These are phyloP conservation scores for Coemansia sp. DNA, from an alignment of 192 early-diverging fungal species.

Conservation along the genomic window DNA sequence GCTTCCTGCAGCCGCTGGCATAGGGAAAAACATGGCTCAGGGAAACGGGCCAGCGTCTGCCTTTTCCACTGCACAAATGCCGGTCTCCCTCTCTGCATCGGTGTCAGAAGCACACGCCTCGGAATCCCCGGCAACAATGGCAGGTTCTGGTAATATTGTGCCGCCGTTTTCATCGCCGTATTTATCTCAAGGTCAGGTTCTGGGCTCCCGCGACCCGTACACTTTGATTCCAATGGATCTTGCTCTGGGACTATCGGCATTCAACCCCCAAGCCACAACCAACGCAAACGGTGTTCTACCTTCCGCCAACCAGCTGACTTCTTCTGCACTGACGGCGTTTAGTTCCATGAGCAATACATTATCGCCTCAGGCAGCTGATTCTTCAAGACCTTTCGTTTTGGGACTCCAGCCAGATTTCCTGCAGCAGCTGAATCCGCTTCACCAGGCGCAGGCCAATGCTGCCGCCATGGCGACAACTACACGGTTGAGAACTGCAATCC, in stretches of 20 bases:
- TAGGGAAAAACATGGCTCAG: not conserved
- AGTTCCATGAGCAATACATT: constrained; percentile 9
- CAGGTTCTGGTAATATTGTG: not conserved
- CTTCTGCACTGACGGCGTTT: constrained; percentile 13
- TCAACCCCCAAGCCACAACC: constrained; percentile 12
- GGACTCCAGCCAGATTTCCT: constrained; percentile 27
- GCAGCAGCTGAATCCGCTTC: constrained; percentile 38
- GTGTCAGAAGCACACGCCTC: not conserved
- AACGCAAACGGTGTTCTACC: constrained; percentile 4
- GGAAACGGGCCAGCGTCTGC: constrained; percentile 3
- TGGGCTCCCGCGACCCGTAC: constrained; percentile 9
- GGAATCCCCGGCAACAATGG: constrained; percentile 2
- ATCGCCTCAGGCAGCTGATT: not conserved
- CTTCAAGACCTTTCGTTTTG: constrained; percentile 6
- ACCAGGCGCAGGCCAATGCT: constrained; percentile 4
- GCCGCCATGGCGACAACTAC: constrained; percentile 2
- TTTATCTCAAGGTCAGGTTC: constrained; percentile 5
- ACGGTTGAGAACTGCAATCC: constrained; percentile 15
- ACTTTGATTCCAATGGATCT: constrained; percentile 50
- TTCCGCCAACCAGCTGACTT: not conserved
- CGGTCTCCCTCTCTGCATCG: constrained; percentile 16
- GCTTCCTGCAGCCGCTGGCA: not conserved
- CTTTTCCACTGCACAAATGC: constrained; percentile 1
- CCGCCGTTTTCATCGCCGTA: constrained; percentile 1
- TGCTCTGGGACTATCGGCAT: constrained; percentile 41